Percentiles rank a stretch among this genome's conserved stretches.
Evolutionary conservation across 164 flowering plant species (phyloP).

Genomic region (Piper betle): DNA sequence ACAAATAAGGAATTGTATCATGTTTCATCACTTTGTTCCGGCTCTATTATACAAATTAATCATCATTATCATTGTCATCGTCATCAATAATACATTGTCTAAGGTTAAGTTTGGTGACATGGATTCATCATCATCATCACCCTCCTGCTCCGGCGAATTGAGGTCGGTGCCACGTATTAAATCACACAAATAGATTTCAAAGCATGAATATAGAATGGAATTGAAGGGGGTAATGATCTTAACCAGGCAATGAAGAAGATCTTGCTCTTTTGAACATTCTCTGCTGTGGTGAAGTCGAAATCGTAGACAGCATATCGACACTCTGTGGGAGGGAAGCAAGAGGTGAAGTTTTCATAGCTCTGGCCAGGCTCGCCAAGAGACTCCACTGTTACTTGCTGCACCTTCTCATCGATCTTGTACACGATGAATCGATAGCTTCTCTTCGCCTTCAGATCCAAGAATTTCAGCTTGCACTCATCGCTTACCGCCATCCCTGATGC

Average conservation of each 20-base stretch:
- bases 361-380: conserved; percentile 46
- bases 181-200: neutral
- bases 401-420: conserved; percentile 48
- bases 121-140: too few species aligned
- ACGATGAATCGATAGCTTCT: conserved; percentile 52
- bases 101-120: too few species aligned
- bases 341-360: conserved; percentile 50
- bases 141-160: too few species aligned
- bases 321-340: conserved; percentile 49
- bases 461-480: conserved; percentile 65
- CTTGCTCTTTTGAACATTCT: conserved; percentile 86
- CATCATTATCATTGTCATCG: too few species aligned
- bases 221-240: neutral
- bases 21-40: too few species aligned
- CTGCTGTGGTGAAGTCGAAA: conserved; percentile 61
- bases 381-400: conserved; percentile 54
- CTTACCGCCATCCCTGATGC: conserved; percentile 79
- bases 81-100: too few species aligned
- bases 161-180: neutral
- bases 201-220: neutral
- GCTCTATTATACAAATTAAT: too few species aligned
- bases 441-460: conserved; percentile 59
- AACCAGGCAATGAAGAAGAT: conserved; percentile 86
- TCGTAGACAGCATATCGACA: conserved; percentile 78
- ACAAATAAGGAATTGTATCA: too few species aligned